Evolutionary conservation across 352 stramenopile genomes (phyloP), one percentile per base, ranked within the genome.

Genomic region (Globisporangium canariense): DNA sequence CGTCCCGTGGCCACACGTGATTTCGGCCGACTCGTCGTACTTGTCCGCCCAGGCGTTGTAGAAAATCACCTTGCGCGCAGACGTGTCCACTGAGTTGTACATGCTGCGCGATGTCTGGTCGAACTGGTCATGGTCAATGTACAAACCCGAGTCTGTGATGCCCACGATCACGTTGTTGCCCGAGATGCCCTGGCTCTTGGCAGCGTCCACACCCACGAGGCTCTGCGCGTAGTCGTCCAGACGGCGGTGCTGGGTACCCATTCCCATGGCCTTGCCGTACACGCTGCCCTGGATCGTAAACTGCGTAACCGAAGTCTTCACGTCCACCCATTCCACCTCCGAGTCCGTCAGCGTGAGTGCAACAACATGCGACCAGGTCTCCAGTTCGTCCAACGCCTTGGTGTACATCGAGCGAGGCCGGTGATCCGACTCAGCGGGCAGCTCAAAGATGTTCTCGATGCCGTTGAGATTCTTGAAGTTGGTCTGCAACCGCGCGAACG

Each of bases 1-100:
- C 3, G 91, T 97, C 4, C 91, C 91, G 64, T 97, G 91, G 14
- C 89, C 91, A 59, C 86, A 94, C 16, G 73, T 81, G 13, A 90
- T 74, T 3, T 78, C 76, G 38, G 90, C 83, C 0, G 78, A 76
- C 66, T 94, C 78, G 57, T 94, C 86, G 9, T 70, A 71, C 40
- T 64, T 62, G 55, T 94, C 85, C 38, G 80, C 81, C 83, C 80
- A 91, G 1, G 71, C 75, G 66, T 94, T 88, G 70, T 94, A 94
- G 60, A 78, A 85, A 7, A 94, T 81, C 14, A 94, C 83, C 62
- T 94, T 90, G 43, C 83, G 79, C 13, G 83, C 83, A 1, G 62
- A 71, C 16, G 70, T 64, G 47, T 86, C 70, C 9, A 73, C 68
- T 18, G 67, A 49, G 0, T 64, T 69, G 58, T 78, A 92, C 34